These are phyloP conservation scores for Phlyctochytrium bullatum DNA, from an alignment of 192 early-diverging fungal genomes.

Conservation along the genomic window DNA sequence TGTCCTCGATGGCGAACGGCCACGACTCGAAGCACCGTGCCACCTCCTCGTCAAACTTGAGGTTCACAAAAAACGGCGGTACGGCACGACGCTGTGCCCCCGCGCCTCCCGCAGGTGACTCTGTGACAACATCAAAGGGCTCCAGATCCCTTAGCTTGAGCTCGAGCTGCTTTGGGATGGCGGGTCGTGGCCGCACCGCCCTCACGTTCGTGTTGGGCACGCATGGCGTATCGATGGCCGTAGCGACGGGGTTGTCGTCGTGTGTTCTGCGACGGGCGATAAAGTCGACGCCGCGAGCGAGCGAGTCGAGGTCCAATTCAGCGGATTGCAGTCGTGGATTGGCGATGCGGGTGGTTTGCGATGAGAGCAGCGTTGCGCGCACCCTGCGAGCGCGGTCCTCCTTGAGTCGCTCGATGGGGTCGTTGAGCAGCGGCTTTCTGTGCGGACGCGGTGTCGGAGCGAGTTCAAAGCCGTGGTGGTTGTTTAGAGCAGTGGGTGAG, in stretches of 20 bases:
- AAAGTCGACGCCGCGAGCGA: neutral
- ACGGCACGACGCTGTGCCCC: no score
- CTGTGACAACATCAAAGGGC: conserved; percentile 7
- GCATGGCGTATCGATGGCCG: conserved; percentile 41
- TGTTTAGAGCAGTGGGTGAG: no score
- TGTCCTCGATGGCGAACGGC: conserved; percentile 7
- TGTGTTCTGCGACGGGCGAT: neutral
- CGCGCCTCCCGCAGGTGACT: no score
- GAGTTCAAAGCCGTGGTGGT: no score
- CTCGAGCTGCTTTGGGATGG: neutral
- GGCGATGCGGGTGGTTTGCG: no score
- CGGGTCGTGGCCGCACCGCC: neutral
- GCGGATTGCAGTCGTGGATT: no score
- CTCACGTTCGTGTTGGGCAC: conserved; percentile 21
- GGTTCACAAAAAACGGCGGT: conserved; percentile 1
- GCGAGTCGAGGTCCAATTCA: no score
- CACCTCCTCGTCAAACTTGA: conserved; percentile 32
- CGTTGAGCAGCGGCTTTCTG: neutral
- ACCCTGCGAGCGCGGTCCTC: neutral
- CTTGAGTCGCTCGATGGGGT: neutral
- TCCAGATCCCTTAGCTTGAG: conserved; percentile 25
- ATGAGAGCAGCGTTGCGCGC: neutral
- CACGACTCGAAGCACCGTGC: conserved; percentile 11
- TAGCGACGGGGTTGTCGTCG: conserved; percentile 20
- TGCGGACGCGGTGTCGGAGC: no score